Base-by-base conservation (phyloP, 345 rosid genomes). In the Turritis glabra region DNA sequence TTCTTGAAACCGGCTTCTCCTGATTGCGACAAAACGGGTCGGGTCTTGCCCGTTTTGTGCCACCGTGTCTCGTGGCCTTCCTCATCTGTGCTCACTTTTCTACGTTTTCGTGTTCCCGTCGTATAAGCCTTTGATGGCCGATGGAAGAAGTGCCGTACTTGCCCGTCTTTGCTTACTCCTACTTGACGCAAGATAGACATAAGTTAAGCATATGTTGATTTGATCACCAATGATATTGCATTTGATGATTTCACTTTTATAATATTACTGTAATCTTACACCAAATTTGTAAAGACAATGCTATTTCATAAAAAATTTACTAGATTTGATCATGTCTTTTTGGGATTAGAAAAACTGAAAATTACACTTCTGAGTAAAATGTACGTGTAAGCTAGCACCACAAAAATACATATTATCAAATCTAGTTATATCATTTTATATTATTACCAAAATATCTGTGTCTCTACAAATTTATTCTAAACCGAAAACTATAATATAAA, bases 41-140 rank as follows among this genome's bases (percentile, higher is more conserved):
- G 82, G 1, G 96, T 93, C 72, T 93, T 90, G 56, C 98, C 98
- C 5, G 98, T 94, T 81, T 94, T 94, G 71, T 94, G 98, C 98
- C 98, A 94, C 61, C 98, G 66, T 35, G 96, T 89, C 83, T 94
- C 96, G 67, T 81, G 87, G 6, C 91, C 96, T 37, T 88, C 89
- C 52, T 84, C 87, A 3, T 88, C 91, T 1, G 85, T 82, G 71
- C 84, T 87, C 23, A 91, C 96, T 64, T 90, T 94, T 75, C 97
- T 85, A 59, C 96, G 82, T 73, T 89, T 93, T 62, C 97, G 77
- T 5, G 94, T 89, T 48, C 98, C 98, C 0, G 97, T 93, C 52
- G 97, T 88, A 84, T 93, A 93, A 25, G 98, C 98, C 80, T 88
- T 93, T 13, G 96, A 91, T 7, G 97, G 98, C 59, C 95, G 82